These are phyloP conservation scores for Alnus rubra DNA, from an alignment of 306 rosid genomes.

Conservation along the genomic window DNA sequence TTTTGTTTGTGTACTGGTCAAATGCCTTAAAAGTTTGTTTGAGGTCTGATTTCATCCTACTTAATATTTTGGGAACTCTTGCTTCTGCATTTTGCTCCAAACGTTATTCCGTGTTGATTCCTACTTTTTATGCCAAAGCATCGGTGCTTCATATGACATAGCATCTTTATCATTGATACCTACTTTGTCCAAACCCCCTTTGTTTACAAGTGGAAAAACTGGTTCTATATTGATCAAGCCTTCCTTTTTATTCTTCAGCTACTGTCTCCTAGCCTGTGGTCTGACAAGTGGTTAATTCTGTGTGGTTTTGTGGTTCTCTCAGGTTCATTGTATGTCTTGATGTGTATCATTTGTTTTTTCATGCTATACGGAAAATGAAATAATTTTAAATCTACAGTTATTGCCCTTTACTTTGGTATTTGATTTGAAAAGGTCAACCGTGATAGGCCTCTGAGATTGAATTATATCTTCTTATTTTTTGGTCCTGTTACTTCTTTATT, in stretches of 20 bases:
- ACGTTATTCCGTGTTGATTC: not conserved
- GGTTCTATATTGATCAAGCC: not conserved
- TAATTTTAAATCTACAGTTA: not conserved
- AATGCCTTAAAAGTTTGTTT: conserved; percentile 4
- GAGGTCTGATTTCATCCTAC: not conserved
- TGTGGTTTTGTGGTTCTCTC: not conserved
- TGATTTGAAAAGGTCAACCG: not conserved
- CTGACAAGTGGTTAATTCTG: not conserved
- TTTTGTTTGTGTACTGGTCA: not conserved
- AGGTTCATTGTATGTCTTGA: not conserved
- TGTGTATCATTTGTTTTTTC: not conserved
- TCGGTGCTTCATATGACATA: not conserved
- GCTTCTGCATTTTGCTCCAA: not conserved
- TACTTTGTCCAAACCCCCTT: not conserved
- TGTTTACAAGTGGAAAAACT: not conserved
- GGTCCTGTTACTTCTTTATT: not conserved
- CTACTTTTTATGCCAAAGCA: not conserved
- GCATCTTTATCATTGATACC: not conserved
- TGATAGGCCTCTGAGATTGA: not conserved
- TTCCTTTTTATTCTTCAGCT: not conserved
- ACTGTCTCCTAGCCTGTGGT: not conserved
- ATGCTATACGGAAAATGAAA: not conserved
- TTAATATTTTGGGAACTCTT: not conserved
- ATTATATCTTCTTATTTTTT: not conserved
- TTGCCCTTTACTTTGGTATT: not conserved